Conservation (phyloP, 306 rosid genomes). For the Pyrus communis region DNA sequence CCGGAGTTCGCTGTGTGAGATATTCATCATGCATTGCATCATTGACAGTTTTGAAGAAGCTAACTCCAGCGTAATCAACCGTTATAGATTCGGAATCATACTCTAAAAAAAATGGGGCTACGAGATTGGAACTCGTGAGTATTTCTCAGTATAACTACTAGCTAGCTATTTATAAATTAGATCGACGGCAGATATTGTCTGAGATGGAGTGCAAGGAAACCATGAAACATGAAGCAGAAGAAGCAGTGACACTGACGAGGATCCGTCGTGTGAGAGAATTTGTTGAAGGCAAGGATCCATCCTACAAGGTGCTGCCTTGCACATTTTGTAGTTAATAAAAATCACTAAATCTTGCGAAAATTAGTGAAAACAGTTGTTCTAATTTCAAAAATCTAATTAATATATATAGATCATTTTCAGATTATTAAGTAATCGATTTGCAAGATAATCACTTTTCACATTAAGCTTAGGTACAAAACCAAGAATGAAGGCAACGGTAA, state of each 20-base stretch:
- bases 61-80: too few species aligned
- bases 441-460: neutral
- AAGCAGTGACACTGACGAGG: neutral
- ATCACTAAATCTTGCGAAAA: neutral
- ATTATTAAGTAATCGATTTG: neutral
- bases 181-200: too few species aligned
- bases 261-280: neutral
- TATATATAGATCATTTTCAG: neutral
- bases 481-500: too few species aligned
- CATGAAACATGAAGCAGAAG: neutral
- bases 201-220: too few species aligned
- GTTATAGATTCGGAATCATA: too few species aligned
- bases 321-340: neutral
- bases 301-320: neutral
- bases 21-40: neutral
- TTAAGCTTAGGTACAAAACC: neutral
- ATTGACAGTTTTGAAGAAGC: too few species aligned
- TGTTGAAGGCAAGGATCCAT: neutral
- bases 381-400: neutral
- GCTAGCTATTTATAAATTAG: too few species aligned
- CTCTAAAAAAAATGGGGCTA: too few species aligned
- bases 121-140: too few species aligned
- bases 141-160: neutral
- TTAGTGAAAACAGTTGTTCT: neutral
- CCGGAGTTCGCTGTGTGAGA: neutral